Conservation (phyloP, 345 rosid genomes). For the Arabis alpina region DNA sequence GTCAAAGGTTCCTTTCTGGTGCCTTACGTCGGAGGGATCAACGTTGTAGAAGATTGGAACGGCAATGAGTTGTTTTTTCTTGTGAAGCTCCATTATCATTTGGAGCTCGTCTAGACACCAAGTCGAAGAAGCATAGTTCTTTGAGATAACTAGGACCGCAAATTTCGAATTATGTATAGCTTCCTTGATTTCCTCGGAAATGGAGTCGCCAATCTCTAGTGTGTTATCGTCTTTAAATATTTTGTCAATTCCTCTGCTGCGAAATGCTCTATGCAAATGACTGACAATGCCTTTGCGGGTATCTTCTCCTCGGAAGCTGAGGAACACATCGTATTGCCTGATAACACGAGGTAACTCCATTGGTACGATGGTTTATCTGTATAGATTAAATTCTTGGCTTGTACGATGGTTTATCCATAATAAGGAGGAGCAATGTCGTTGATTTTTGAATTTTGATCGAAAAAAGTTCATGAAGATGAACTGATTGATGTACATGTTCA, state of each 20-base stretch:
- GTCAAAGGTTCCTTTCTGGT: conserved; percentile 36
- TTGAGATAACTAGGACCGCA: conserved; percentile 9
- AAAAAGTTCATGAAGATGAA: no score
- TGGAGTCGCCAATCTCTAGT: conserved; percentile 23
- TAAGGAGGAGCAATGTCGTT: no score
- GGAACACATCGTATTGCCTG: conserved; percentile 32
- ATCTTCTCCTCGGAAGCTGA: conserved; percentile 44
- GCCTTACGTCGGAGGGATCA: conserved; percentile 23
- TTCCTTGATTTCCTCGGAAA: conserved; percentile 18
- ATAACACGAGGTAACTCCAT: not conserved
- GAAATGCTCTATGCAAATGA: conserved; percentile 7
- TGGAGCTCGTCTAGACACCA: conserved; percentile 29
- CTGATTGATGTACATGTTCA: no score
- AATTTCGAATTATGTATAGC: conserved; percentile 26
- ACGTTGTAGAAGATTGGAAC: conserved; percentile 36
- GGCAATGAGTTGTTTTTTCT: not conserved
- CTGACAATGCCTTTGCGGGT: conserved; percentile 32
- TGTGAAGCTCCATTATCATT: conserved; percentile 34
- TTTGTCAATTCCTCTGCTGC: not conserved
- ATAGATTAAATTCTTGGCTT: not conserved
- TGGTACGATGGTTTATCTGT: not conserved
- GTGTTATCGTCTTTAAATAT: conserved; percentile 28
- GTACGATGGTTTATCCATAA: no score
- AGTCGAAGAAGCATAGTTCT: conserved; percentile 21
- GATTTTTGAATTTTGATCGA: no score